A percentile compares a stretch with the other conserved stretches of the same genome.
These are phyloP conservation scores for Cercospora sp. DNA, from an alignment of 2,329 filamentous ascomycete genomes.

Conservation along the genomic window DNA sequence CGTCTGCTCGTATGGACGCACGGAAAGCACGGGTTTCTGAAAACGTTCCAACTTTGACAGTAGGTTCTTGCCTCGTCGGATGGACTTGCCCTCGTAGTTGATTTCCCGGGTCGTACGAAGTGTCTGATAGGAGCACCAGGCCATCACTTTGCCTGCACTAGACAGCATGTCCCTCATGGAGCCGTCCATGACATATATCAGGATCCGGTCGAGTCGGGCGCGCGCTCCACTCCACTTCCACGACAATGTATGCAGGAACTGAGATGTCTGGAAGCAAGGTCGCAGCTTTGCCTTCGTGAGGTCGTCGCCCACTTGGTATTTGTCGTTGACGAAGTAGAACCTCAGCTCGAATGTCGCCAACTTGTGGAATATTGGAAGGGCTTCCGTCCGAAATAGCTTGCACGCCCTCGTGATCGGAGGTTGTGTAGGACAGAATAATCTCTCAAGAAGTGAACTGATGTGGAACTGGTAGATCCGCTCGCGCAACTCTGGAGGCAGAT, in stretches of 20 bases:
- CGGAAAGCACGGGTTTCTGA: too few relatives aligned
- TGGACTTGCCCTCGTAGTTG: too few relatives aligned
- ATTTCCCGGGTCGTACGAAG: too few relatives aligned
- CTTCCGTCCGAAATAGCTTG: slow-evolving; percentile 11
- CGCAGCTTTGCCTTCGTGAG: neutral
- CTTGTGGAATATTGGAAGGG: slow-evolving; percentile 7
- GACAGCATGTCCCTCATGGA: too few relatives aligned
- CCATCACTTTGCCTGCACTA: too few relatives aligned
- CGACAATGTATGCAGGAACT: neutral
- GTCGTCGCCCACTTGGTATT: neutral
- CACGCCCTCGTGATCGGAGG: slow-evolving; percentile 10
- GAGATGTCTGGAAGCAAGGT: neutral
- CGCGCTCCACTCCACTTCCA: too few relatives aligned
- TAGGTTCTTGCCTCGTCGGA: too few relatives aligned
- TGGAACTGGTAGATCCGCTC: slow-evolving; percentile 10
- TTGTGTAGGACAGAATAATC: slow-evolving; percentile 8
- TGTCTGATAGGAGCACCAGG: too few relatives aligned
- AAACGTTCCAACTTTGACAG: too few relatives aligned
- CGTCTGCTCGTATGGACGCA: too few relatives aligned
- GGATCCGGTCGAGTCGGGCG: too few relatives aligned
- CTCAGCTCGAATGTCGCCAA: neutral
- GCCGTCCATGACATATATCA: too few relatives aligned
- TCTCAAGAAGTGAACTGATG: neutral
- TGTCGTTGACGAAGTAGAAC: neutral
- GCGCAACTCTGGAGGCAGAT: slow-evolving; percentile 18